Evolutionary conservation across 352 stramenopile genomes (phyloP), one percentile per base, ranked within the genome.

Genomic region (Pythium diclinum): DNA sequence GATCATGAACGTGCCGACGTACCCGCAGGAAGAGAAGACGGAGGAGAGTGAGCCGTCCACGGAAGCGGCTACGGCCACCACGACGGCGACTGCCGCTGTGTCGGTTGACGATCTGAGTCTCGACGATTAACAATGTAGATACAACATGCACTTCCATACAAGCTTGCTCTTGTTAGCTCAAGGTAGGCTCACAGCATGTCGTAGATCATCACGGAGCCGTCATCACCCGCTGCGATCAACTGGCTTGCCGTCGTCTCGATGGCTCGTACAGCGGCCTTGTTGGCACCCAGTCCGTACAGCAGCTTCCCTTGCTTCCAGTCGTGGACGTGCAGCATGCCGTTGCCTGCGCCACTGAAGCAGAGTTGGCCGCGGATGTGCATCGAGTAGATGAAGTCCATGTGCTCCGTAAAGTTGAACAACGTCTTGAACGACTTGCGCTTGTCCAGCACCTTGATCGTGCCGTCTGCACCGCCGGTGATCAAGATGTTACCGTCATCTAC

Each of bases 311-410:
- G 56, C 13, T 77, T 81, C 73, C 86, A 83, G 66, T 95, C 76
- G 64, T 96, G 88, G 14, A 91, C 81, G 28, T 95, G 81, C 23
- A 96, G 77, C 79, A 91, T 93, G 23, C 88, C 88, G 51, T 93
- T 89, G 51, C 88, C 88, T 6, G 79, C 87, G 11, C 88, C 88
- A 48, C 79, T 93, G 17, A 96, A 89, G 59, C 88, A 93, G 11
- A 94, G 62, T 55, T 91, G 73, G 6, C 72, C 73, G 23, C 76
- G 69, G 30, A 94, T 33, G 10, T 88, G 68, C 8, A 96, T 52
- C 32, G 85, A 87, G 74, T 96, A 96, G 64, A 95, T 92, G 64
- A 95, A 96, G 64, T 94, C 88, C 71, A 85, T 71, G 68, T 96
- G 88, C 61, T 95, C 78, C 0, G 72, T 76, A 56, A 89, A 92